Base-by-base conservation (phyloP, 2,329 filamentous ascomycete genomes). In the Trichoderma lentiforme region DNA sequence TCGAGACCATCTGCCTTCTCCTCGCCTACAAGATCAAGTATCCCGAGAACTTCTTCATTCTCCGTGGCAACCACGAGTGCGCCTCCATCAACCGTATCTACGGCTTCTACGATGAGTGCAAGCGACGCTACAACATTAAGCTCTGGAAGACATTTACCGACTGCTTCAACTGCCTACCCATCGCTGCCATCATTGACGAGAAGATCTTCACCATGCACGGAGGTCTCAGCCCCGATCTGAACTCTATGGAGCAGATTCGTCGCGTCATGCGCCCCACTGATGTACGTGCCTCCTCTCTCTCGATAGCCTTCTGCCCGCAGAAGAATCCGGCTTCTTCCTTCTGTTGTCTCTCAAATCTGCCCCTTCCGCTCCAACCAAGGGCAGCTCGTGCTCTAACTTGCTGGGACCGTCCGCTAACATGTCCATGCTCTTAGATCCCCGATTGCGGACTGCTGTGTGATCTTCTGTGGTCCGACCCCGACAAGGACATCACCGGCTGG, bases 161-260 rank as follows among this genome's bases (percentile, higher is more conserved):
- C 83, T 98, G 95, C 88, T 99, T 99, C 90, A 99, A 99, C 88
- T 98, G 94, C 85, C 85, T 98, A 80, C 95, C 95, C 62, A 98
- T 99, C 82, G 96, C 95, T 72, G 95, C 96, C 77, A 99, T 99
- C 84, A 98, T 99, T 78, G 95, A 97, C 80, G 96, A 98, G 88
- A 99, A 98, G 92, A 99, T 99, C 81, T 98, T 99, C 87, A 98
- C 95, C 81, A 98, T 99, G 95, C 96, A 99, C 85, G 96, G 96
- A 81, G 96, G 96, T 80, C 86, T 99, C 79, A 98, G 94, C 83
- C 96, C 96, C 58, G 96, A 98, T 82, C 88, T 99, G 76, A 98
- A 98, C 88, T 98, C 95, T 39, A 99, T 99, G 96, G 96, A 99
- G 87, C 95, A 99, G 87, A 99, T 99, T 79, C 94, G 96, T 82